Evolutionary conservation across 331 rosid species (phyloP).

Genomic region (Cydonia oblonga): DNA sequence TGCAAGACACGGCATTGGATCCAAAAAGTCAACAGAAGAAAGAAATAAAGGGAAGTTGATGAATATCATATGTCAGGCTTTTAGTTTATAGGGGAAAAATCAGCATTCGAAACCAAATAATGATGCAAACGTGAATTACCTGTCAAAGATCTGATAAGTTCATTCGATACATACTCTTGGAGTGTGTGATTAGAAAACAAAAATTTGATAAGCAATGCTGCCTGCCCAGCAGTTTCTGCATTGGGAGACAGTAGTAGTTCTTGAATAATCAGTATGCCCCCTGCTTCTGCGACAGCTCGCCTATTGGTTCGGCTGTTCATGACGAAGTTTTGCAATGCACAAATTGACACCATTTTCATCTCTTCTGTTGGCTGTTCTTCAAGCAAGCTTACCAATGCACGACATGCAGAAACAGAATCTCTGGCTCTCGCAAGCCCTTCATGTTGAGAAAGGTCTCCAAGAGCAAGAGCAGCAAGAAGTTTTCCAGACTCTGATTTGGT

Average conservation of each 20-base stretch:
- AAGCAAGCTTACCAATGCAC: slow-evolving; percentile 82
- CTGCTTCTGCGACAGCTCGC: slow-evolving; percentile 98
- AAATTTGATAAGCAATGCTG: slow-evolving; percentile 73
- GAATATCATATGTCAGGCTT: background rate
- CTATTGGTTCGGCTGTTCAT: slow-evolving; percentile 93
- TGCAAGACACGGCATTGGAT: slow-evolving; percentile 34
- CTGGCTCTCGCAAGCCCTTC: slow-evolving; percentile 78
- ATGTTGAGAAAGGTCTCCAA: slow-evolving; percentile 90
- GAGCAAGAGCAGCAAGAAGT: slow-evolving; percentile 86
- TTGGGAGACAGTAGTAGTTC: slow-evolving; percentile 71
- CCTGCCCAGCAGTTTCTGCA: slow-evolving; percentile 77
- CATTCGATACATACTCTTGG: slow-evolving; percentile 88
- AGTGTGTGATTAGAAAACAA: slow-evolving; percentile 94
- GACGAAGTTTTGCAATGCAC: slow-evolving; percentile 95
- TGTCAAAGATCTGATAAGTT: slow-evolving; percentile 90
- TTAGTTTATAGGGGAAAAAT: background rate
- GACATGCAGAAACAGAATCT: slow-evolving; percentile 87
- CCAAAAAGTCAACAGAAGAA: slow-evolving; percentile 3
- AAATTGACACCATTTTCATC: slow-evolving; percentile 84
- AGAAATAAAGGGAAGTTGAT: background rate
- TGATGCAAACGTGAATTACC: slow-evolving; percentile 31
- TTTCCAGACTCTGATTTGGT: slow-evolving; percentile 76
- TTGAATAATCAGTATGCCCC: slow-evolving; percentile 93
- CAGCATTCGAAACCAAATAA: background rate
- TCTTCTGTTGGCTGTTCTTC: slow-evolving; percentile 95